Conservation (phyloP, 2,329 filamentous ascomycete species). For the Sarocladium strictum region DNA sequence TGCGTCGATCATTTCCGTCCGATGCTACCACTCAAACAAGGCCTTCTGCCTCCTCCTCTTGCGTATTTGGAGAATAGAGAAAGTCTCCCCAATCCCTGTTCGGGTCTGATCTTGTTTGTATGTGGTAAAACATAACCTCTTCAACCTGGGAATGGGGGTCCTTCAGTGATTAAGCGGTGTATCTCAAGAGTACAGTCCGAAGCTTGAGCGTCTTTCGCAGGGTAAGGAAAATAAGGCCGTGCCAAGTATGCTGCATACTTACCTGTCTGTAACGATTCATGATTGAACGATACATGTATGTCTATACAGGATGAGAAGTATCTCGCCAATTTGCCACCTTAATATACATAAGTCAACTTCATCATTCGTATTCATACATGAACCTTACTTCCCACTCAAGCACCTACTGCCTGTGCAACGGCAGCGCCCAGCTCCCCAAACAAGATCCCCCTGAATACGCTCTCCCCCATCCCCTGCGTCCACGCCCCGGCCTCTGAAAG, state of each 20-base stretch:
- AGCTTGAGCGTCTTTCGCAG: too few species aligned
- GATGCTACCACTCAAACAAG: not conserved
- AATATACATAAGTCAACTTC: not conserved
- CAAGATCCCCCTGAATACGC: slow-evolving; percentile 68
- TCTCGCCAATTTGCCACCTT: not conserved
- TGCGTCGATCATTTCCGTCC: not conserved
- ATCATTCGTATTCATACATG: slow-evolving; percentile 12
- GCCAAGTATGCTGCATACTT: too few species aligned
- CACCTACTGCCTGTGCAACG: slow-evolving; percentile 47
- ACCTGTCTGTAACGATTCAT: too few species aligned
- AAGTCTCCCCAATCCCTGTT: too few species aligned
- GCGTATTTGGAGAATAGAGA: not conserved
- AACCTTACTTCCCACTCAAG: slow-evolving; percentile 8
- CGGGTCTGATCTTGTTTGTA: too few species aligned
- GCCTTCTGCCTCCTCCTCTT: too few species aligned
- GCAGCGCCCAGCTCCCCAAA: slow-evolving; percentile 66
- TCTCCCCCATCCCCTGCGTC: slow-evolving; percentile 73
- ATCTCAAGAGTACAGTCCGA: too few species aligned
- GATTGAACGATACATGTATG: too few species aligned
- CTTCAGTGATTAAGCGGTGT: too few species aligned
- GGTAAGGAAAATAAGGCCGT: too few species aligned
- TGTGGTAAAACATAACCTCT: too few species aligned
- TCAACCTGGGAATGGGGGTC: too few species aligned
- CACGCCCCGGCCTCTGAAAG: slow-evolving; percentile 69
- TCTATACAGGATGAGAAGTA: slow-evolving; percentile 2